Conservation (phyloP, 768 basidiomycete species). For the Filobasidium floriforme region DNA sequence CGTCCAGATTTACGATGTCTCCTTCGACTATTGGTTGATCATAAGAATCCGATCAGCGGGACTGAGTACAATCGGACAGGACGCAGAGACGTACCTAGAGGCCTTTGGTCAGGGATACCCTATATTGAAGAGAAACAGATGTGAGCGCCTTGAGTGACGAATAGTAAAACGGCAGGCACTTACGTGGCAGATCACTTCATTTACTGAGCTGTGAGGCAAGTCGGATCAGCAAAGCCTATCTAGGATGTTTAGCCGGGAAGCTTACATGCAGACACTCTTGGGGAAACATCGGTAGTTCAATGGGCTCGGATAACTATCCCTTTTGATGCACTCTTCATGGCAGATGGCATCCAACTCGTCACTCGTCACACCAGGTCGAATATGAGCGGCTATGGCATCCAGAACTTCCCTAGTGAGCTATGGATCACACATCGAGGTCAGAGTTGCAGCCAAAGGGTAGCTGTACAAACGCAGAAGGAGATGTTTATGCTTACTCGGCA, state of each 20-base stretch:
- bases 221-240: not conserved
- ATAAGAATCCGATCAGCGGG: slow-evolving; percentile 40
- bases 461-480: not conserved
- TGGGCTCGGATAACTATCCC: slow-evolving; percentile 88
- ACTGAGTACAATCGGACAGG: not conserved
- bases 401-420: slow-evolving; percentile 88
- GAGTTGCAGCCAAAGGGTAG: slow-evolving; percentile 1
- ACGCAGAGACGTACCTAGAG: slow-evolving; percentile 21
- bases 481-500: slow-evolving; percentile 60
- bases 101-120: slow-evolving; percentile 75
- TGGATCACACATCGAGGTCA: slow-evolving; percentile 7
- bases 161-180: slow-evolving; percentile 11
- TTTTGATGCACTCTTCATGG: slow-evolving; percentile 80
- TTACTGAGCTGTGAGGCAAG: slow-evolving; percentile 61
- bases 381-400: slow-evolving; percentile 75
- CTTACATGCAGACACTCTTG: slow-evolving; percentile 93
- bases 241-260: no score
- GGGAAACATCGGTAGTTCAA: slow-evolving; percentile 85
- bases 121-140: not conserved
- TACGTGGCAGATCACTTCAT: slow-evolving; percentile 87
- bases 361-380: slow-evolving; percentile 88
- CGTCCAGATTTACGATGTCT: slow-evolving; percentile 86
- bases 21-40: slow-evolving; percentile 62
- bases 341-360: slow-evolving; percentile 91
- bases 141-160: no score